These are phyloP conservation scores for Clonostachys solani DNA, from an alignment of 2,329 filamentous ascomycete genomes.

Conservation along the genomic window DNA sequence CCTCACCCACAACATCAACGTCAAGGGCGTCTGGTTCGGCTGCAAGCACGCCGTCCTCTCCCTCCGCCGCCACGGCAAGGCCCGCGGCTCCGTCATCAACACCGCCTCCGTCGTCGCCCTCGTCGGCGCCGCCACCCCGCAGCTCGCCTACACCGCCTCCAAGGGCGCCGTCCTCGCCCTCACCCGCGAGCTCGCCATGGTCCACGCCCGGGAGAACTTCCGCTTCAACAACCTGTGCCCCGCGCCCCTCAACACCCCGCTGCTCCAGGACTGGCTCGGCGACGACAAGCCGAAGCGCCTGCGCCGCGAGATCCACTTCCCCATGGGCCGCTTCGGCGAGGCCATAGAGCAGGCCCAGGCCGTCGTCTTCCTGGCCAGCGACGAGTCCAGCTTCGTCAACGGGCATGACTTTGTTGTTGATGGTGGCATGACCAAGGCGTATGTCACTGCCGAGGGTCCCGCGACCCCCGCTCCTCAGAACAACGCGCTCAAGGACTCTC, in stretches of 20 bases:
- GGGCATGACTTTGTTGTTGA: constrained; percentile 93
- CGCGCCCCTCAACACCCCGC: constrained; percentile 85
- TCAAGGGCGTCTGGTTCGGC: constrained; percentile 97
- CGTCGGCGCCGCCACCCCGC: constrained; percentile 81
- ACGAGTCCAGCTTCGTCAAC: constrained; percentile 87
- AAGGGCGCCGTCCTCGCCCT: constrained; percentile 90
- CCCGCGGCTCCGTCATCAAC: constrained; percentile 80
- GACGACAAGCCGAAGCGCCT: constrained; percentile 78
- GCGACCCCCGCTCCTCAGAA: constrained; percentile 50
- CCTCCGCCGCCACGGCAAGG: constrained; percentile 77
- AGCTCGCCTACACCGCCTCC: constrained; percentile 88
- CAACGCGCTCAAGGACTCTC: constrained; percentile 48
- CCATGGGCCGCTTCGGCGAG: constrained; percentile 82
- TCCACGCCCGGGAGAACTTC: constrained; percentile 84
- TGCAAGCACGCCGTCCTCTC: constrained; percentile 86
- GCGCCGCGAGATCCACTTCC: constrained; percentile 86
- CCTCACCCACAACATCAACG: constrained; percentile 88
- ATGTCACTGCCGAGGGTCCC: constrained; percentile 65
- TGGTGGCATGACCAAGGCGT: constrained; percentile 92
- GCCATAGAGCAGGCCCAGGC: constrained; percentile 91
- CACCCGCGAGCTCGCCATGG: constrained; percentile 86
- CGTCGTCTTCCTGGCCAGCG: constrained; percentile 80
- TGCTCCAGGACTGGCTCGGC: constrained; percentile 90
- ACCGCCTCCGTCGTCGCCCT: constrained; percentile 86
- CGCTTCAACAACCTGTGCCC: constrained; percentile 90